Conservation (phyloP, 345 rosid genomes). For the Moricandia moricandioides region DNA sequence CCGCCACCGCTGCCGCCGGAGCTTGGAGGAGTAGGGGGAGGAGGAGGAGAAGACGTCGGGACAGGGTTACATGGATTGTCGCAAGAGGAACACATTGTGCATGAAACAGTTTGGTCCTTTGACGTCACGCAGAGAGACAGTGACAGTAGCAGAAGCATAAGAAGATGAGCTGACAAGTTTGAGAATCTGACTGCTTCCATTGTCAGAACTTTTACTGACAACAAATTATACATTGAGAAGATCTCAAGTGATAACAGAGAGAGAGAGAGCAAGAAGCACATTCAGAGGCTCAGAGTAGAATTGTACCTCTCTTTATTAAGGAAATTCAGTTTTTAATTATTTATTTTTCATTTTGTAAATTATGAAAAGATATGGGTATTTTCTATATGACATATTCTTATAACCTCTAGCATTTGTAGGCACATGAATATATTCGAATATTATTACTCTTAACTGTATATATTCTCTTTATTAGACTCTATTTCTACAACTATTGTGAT, state of each 20-base stretch:
- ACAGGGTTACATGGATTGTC: constrained; percentile 56
- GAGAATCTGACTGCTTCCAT: constrained; percentile 41
- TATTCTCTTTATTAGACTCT: not conserved
- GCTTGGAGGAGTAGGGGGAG: constrained; percentile 62
- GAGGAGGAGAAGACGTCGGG: constrained; percentile 60
- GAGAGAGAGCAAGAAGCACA: constrained; percentile 8
- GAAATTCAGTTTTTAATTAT: not conserved
- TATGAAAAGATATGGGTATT: not conserved
- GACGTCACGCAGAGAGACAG: constrained; percentile 33
- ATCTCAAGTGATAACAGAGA: not conserved
- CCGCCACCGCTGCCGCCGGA: constrained; percentile 42
- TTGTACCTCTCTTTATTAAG: constrained; percentile 19
- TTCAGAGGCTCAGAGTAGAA: constrained; percentile 15
- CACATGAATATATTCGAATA: not conserved
- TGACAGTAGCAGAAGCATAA: constrained; percentile 19
- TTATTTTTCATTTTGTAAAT: not conserved
- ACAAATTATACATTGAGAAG: constrained; percentile 13
- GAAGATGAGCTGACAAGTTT: constrained; percentile 15
- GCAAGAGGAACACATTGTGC: constrained; percentile 87
- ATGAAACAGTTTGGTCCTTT: constrained; percentile 57
- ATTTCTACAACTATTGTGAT: not conserved
- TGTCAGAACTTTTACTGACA: constrained; percentile 9
- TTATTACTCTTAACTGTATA: not conserved
- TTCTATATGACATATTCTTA: not conserved
- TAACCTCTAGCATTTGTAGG: not conserved